Conservation (phyloP, 2,329 filamentous ascomycete species). For the Fusarium newnesense region DNA sequence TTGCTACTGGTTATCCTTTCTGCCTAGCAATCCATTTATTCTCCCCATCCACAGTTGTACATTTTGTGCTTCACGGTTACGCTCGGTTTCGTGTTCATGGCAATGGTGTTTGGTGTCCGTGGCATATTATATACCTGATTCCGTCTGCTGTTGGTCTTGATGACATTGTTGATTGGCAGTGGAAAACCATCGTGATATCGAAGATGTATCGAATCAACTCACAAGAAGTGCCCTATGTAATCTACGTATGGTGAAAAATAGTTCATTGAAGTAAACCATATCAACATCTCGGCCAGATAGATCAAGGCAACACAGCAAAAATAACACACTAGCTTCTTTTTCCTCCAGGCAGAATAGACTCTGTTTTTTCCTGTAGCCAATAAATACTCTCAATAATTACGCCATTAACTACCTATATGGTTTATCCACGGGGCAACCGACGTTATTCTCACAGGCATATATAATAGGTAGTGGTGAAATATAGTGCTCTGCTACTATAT, state of each 20-base stretch:
- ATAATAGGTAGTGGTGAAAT: neutral
- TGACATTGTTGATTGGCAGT: neutral
- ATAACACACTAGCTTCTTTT: neutral
- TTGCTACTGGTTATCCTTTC: slow-evolving; percentile 30
- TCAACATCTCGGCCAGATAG: neutral
- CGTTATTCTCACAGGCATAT: neutral
- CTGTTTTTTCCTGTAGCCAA: neutral
- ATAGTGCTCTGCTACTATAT: neutral
- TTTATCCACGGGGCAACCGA: neutral
- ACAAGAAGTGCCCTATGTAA: neutral
- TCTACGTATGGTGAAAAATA: neutral
- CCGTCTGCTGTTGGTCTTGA: slow-evolving; percentile 27
- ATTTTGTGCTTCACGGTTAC: slow-evolving; percentile 28
- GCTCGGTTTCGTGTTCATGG: slow-evolving; percentile 46
- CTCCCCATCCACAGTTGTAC: slow-evolving; percentile 32
- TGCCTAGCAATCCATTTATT: slow-evolving; percentile 41
- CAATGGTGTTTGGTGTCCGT: slow-evolving; percentile 49
- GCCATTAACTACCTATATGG: neutral
- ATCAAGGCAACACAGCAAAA: neutral
- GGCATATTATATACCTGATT: slow-evolving; percentile 48
- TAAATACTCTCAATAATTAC: neutral
- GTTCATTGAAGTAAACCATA: neutral
- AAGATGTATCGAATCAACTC: neutral
- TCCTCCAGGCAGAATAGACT: neutral
- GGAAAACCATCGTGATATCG: neutral